phyloP scores from a whole-genome alignment of 805 yeast genomes.

The Saccharomyces cerevisiae region DNA sequence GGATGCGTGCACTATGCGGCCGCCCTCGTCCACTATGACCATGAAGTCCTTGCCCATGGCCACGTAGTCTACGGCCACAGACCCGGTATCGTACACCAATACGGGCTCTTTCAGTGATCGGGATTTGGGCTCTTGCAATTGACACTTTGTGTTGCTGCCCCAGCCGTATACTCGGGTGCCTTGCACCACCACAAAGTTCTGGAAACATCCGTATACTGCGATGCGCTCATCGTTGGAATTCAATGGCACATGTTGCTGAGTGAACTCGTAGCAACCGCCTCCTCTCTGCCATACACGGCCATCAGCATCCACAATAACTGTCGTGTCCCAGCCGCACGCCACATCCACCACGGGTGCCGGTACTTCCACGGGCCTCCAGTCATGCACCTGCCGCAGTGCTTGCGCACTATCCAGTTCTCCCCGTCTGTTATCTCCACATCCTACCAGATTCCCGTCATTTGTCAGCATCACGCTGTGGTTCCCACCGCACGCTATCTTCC shows the following conservation, averaged over 20 bases:
- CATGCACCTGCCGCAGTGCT: conserved; percentile 28
- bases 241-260: conserved; percentile 33
- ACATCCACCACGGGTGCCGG: conserved; percentile 35
- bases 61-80: conserved; percentile 9
- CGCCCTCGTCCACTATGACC: conserved; percentile 10
- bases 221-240: conserved; percentile 36
- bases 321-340: conserved; percentile 77
- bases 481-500: conserved; percentile 66
- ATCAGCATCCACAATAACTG: conserved; percentile 39
- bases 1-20: conserved; percentile 6
- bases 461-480: conserved; percentile 67
- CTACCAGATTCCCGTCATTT: conserved; percentile 44
- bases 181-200: conserved; percentile 52
- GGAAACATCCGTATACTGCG: conserved; percentile 31
- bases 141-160: conserved; percentile 46
- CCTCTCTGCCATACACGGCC: conserved; percentile 50
- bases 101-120: conserved; percentile 13
- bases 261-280: conserved; percentile 34
- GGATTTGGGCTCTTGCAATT: conserved; percentile 29
- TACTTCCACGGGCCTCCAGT: conserved; percentile 2
- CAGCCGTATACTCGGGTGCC: conserved; percentile 34
- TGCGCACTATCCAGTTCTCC: conserved; percentile 39
- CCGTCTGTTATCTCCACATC: conserved; percentile 48
- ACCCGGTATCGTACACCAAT: conserved; percentile 8
- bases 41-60: conserved; percentile 27